Evolutionary conservation across 768 basidiomycete genomes (phyloP).

Genomic region (Russula ochroleuca): DNA sequence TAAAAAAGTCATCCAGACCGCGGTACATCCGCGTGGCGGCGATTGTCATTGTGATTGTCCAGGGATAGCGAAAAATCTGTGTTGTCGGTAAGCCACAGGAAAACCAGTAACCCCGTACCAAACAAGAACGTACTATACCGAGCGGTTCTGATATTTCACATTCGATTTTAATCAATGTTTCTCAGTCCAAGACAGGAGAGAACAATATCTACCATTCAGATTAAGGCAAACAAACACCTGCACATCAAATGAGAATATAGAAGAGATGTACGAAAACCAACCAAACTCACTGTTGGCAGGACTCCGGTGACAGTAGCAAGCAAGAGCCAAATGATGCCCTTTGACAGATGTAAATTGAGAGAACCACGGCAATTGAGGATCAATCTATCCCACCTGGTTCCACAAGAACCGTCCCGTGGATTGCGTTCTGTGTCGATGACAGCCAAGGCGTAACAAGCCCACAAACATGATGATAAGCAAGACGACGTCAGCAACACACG

Average conservation of each 20-base stretch:
- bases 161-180: not conserved
- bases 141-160: not conserved
- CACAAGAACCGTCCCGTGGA: not conserved
- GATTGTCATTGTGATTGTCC: not conserved
- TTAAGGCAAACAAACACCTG: not conserved
- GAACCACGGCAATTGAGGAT: too few relatives aligned
- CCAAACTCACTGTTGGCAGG: not conserved
- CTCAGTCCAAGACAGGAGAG: too few relatives aligned
- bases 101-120: not conserved
- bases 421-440: too few relatives aligned
- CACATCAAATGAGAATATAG: not conserved
- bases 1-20: not conserved
- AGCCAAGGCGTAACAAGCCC: not conserved
- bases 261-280: too few relatives aligned
- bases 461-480: constrained; percentile 1
- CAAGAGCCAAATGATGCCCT: not conserved
- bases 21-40: constrained; percentile 1
- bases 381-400: not conserved
- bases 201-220: not conserved
- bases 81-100: too few relatives aligned
- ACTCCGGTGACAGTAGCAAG: not conserved
- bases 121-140: not conserved
- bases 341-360: too few relatives aligned
- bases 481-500: not conserved
- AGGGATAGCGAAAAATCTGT: not conserved